phyloP scores from a whole-genome alignment of 768 basidiomycete species.

The Termitomyces bulborhizus region DNA sequence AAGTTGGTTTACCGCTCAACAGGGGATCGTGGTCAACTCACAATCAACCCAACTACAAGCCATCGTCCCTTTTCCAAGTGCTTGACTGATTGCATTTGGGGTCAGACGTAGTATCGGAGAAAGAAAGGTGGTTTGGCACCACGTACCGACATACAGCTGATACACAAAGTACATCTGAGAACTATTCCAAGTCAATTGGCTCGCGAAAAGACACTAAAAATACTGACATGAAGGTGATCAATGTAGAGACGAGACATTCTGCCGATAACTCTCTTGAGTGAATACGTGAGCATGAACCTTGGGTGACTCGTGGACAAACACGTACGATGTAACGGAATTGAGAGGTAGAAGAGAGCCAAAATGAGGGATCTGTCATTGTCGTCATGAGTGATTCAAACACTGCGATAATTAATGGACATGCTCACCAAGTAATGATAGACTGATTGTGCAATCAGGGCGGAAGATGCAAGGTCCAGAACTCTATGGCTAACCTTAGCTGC shows the following conservation, averaged over 20 bases:
- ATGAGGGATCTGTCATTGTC: slow-evolving; percentile 29
- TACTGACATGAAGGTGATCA: slow-evolving; percentile 36
- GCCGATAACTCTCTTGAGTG: slow-evolving; percentile 26
- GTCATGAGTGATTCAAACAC: neutral
- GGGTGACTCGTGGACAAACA: neutral
- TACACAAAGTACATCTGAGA: slow-evolving; percentile 39
- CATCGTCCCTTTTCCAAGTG: neutral
- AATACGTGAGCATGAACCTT: neutral
- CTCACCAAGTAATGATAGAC: slow-evolving; percentile 38
- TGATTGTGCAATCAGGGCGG: slow-evolving; percentile 34
- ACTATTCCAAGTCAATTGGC: slow-evolving; percentile 15
- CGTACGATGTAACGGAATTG: slow-evolving; percentile 31
- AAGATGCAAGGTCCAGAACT: slow-evolving; percentile 31
- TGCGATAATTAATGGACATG: neutral
- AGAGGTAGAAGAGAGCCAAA: slow-evolving; percentile 34
- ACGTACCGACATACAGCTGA: slow-evolving; percentile 29
- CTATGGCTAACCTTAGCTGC: slow-evolving; percentile 7
- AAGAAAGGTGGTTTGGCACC: neutral
- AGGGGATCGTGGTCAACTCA: neutral
- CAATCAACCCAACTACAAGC: neutral
- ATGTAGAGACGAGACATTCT: slow-evolving; percentile 36
- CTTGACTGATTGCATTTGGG: neutral
- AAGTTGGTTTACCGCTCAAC: neutral
- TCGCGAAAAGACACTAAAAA: neutral
- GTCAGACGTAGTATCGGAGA: neutral